Evolutionary conservation across 2,329 filamentous ascomycete species (phyloP).

Genomic region (Colletotrichum higginsianum): DNA sequence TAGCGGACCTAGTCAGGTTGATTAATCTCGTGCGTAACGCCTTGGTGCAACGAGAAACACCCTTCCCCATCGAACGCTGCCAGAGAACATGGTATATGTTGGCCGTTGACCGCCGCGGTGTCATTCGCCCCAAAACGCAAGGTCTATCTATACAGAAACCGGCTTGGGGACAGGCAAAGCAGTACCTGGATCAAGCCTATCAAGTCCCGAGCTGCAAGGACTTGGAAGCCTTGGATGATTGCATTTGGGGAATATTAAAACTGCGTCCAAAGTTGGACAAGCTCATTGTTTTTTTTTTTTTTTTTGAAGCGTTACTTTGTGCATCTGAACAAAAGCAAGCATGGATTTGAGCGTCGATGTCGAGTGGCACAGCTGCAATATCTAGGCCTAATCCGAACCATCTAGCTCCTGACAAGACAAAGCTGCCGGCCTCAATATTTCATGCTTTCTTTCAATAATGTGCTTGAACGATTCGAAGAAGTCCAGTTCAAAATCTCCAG

Average conservation of each 20-base stretch:
- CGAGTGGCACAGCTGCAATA: slow-evolving; percentile 16
- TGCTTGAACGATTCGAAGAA: too few relatives aligned
- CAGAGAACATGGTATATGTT: neutral
- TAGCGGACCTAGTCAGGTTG: neutral
- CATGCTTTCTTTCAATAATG: too few relatives aligned
- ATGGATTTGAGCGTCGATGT: neutral
- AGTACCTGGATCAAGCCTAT: neutral
- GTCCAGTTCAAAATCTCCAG: neutral
- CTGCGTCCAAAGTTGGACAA: slow-evolving; percentile 10
- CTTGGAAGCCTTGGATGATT: neutral
- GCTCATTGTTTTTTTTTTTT: neutral
- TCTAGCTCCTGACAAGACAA: neutral
- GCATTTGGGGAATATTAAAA: neutral
- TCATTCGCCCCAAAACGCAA: neutral
- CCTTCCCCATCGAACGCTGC: neutral
- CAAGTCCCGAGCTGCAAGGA: neutral
- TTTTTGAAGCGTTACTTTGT: neutral
- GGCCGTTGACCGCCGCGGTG: neutral
- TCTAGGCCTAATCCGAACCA: neutral
- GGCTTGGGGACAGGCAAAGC: neutral
- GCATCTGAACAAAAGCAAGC: neutral
- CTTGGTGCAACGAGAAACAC: neutral
- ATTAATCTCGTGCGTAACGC: neutral
- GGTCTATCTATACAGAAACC: neutral
- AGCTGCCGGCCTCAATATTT: too few relatives aligned